A percentile compares a stretch with the other conserved stretches of the same genome.
phyloP scores from a whole-genome alignment of 2,329 filamentous ascomycete species.

The Trichoderma arundinaceum region DNA sequence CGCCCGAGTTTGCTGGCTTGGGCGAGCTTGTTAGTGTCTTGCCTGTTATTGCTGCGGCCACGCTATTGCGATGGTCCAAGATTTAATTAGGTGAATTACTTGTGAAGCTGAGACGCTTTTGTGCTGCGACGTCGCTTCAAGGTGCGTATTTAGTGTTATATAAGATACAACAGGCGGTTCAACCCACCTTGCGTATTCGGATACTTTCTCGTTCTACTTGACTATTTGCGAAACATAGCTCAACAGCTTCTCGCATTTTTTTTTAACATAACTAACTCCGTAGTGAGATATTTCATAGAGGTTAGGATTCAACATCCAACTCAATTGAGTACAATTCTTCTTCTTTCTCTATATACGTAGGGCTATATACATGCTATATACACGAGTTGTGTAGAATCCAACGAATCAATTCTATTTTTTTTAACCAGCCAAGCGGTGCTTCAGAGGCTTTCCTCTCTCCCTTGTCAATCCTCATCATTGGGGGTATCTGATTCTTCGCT shows the following conservation, averaged over 20 bases:
- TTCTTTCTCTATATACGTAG: background rate
- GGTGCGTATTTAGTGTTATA: background rate
- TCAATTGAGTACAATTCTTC: background rate
- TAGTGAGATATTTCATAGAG: background rate
- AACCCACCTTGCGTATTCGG: background rate
- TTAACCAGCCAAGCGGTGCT: background rate
- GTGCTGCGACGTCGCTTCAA: background rate
- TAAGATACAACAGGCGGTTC: too few species aligned
- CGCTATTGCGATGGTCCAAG: slow-evolving; percentile 52
- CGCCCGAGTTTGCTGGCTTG: slow-evolving; percentile 68
- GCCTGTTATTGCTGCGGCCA: slow-evolving; percentile 67
- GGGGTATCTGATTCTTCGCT: slow-evolving; percentile 44
- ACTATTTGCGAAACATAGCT: too few species aligned
- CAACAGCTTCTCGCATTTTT: background rate
- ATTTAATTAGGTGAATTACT: slow-evolving; percentile 34
- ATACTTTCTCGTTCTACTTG: background rate
- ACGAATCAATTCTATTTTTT: background rate
- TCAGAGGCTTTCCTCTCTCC: background rate
- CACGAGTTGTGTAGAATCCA: background rate
- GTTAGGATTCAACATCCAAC: slow-evolving; percentile 14
- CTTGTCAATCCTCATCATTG: background rate
- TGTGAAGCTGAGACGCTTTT: background rate
- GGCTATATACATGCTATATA: background rate
- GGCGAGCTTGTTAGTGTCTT: slow-evolving; percentile 77
- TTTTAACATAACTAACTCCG: background rate